Evolutionary conservation across 164 flowering plant species (phyloP), one percentile per base, ranked within the genome.

Genomic region (Euptelea pleiosperma): DNA sequence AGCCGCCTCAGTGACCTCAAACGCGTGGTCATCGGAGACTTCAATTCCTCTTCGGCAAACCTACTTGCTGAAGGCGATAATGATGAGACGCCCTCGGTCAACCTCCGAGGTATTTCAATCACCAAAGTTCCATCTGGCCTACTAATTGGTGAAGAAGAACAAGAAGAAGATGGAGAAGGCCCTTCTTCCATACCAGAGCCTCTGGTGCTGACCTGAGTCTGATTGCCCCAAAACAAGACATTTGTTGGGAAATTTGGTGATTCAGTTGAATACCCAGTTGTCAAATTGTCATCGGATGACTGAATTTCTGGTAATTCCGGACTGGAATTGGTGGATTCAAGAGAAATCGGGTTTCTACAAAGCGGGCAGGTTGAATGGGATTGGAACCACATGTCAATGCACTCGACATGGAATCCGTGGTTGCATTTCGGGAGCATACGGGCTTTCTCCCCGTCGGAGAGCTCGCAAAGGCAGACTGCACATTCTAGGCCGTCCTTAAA

Each of bases 341-440:
- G 42, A 2, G 64, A 8, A 28, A 87, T 76, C 0, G 81, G 58
- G 68, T 66, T 68, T 46, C 96, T 69, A 44, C 96, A 89, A 3
- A 89, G 63, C 0, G 89, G 91, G 52, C 96, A 89, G 15, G 91
- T 89, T n/a, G 89, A 77, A 58, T 89, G 93, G 4, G 93, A 82
- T 30, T 86, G 83, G 40, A 89, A 83, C 96, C 96, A 89, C 89
- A 77, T 89, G 55, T 86, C 96, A 53, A 89, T 89, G 59, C 93
- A 86, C 2, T 82, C 89, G 1, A 81, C 73, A 61, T 89, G 96
- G 68, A 84, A 89, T 0, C 91, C 86, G 64, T 89, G 96, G 58
- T 70, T 81, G 63, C 96, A 89, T 57, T 79, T 79, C 0, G 89
- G 89, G 3, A 89, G 63, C 64, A 86, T 31, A 47, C 87, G 71